phyloP scores from a whole-genome alignment of 352 stramenopile species.

The Pythium biforme region DNA sequence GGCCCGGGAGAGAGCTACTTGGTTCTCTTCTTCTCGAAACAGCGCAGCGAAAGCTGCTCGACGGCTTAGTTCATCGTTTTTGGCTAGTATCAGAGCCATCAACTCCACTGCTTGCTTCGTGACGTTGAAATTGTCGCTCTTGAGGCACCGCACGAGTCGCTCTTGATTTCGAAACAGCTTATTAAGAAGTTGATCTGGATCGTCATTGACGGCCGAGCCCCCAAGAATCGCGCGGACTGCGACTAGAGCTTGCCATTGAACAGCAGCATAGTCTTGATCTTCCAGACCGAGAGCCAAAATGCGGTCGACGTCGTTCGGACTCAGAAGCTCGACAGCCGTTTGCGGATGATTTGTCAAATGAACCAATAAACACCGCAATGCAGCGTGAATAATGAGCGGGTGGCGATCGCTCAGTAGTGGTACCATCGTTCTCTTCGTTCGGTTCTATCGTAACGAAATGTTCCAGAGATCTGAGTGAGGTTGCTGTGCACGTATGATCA shows the following conservation, averaged over 20 bases:
- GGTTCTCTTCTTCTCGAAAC: conserved; percentile 9
- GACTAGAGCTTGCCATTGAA: conserved; percentile 11
- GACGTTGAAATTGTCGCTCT: conserved; percentile 11
- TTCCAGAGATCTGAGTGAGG: background rate
- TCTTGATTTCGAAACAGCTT: conserved; percentile 11
- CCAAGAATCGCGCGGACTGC: background rate
- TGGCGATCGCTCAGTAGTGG: conserved; percentile 17
- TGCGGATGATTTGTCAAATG: conserved; percentile 3
- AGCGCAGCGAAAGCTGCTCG: background rate
- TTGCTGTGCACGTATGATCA: background rate
- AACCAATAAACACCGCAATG: conserved; percentile 13
- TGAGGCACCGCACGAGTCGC: conserved; percentile 12
- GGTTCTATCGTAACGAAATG: background rate
- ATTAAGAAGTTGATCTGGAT: conserved; percentile 3
- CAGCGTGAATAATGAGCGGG: conserved; percentile 5
- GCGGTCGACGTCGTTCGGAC: background rate
- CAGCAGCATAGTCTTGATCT: background rate
- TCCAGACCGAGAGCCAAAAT: conserved; percentile 7
- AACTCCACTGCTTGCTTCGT: conserved; percentile 21
- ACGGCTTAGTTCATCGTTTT: conserved; percentile 1
- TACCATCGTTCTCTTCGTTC: conserved; percentile 9
- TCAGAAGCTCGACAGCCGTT: background rate
- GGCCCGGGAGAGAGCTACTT: conserved; percentile 1
- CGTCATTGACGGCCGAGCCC: background rate
- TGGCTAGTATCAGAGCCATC: conserved; percentile 4